A percentile compares a stretch with the other conserved stretches of the same genome.
Conservation (phyloP, 768 basidiomycete species). For the Epithele typhae region DNA sequence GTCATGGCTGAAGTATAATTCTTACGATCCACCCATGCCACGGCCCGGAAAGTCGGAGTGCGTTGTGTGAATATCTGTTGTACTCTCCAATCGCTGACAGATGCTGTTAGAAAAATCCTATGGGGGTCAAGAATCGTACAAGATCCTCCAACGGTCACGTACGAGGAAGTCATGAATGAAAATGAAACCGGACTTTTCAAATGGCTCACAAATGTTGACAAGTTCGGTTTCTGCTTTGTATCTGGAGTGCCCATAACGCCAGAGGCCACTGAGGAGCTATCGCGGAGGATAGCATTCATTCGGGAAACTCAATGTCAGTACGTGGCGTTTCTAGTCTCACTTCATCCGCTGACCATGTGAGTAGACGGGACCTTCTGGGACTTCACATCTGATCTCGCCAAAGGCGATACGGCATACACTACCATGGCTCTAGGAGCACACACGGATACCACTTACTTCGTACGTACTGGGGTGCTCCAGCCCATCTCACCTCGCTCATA, state of each 20-base stretch:
- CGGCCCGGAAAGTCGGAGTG: constrained; percentile 37
- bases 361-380: constrained; percentile 96
- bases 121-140: constrained; percentile 80
- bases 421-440: constrained; percentile 84
- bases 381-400: constrained; percentile 86
- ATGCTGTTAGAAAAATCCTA: constrained; percentile 53
- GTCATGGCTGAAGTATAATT: constrained; percentile 73
- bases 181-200: constrained; percentile 67
- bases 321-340: background rate
- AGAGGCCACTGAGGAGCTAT: constrained; percentile 79
- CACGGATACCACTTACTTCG: constrained; percentile 73
- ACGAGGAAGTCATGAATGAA: constrained; percentile 66
- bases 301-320: constrained; percentile 74
- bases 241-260: constrained; percentile 74
- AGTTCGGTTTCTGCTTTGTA: constrained; percentile 87
- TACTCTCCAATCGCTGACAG: too few species aligned
- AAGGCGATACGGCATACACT: constrained; percentile 94
- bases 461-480: constrained; percentile 34
- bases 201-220: constrained; percentile 82
- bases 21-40: constrained; percentile 69
- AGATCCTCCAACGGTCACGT: constrained; percentile 69
- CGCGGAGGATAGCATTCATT: constrained; percentile 77
- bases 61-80: too few species aligned
- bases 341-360: background rate
- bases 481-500: too few species aligned